Conservation (phyloP, 1,139 yeast genomes). For the Blastobotrys capitulatus region DNA sequence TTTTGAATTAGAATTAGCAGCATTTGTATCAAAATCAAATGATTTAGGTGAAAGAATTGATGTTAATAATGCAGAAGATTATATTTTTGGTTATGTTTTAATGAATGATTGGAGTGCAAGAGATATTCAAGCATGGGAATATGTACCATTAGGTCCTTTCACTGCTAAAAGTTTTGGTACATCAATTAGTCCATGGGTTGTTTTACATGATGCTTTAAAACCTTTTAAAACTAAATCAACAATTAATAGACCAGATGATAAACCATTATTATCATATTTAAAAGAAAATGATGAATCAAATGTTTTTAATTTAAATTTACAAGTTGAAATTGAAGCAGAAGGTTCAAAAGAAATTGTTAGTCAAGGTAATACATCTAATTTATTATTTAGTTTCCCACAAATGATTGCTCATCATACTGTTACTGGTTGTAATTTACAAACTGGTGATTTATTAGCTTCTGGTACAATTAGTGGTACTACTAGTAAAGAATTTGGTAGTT, state of each 20-base stretch:
- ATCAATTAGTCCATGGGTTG: conserved; percentile 27
- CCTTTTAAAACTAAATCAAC: conserved; percentile 8
- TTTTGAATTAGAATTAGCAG: conserved; percentile 26
- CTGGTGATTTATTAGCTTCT: conserved; percentile 28
- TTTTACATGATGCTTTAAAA: conserved; percentile 24
- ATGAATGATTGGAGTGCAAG: conserved; percentile 30
- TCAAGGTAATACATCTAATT: conserved; percentile 16
- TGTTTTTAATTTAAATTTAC: conserved; percentile 19
- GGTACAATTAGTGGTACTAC: conserved; percentile 26
- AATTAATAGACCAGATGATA: conserved; percentile 16
- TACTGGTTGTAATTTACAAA: conserved; percentile 25
- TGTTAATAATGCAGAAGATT: conserved; percentile 23
- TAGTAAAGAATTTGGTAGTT: conserved; percentile 20
- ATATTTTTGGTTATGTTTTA: conserved; percentile 28
- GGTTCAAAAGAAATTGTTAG: conserved; percentile 15
- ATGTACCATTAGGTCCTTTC: conserved; percentile 29
- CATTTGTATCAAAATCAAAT: conserved; percentile 22
- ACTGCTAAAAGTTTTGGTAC: conserved; percentile 28
- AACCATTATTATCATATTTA: conserved; percentile 19
- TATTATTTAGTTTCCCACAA: conserved; percentile 26
- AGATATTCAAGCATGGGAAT: conserved; percentile 29
- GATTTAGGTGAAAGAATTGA: conserved; percentile 19
- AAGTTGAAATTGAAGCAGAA: conserved; percentile 17
- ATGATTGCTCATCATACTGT: conserved; percentile 29
- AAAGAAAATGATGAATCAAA: conserved; percentile 16